Evolutionary conservation across 2,329 filamentous ascomycete genomes (phyloP).

Genomic region (Xylaria sp.): DNA sequence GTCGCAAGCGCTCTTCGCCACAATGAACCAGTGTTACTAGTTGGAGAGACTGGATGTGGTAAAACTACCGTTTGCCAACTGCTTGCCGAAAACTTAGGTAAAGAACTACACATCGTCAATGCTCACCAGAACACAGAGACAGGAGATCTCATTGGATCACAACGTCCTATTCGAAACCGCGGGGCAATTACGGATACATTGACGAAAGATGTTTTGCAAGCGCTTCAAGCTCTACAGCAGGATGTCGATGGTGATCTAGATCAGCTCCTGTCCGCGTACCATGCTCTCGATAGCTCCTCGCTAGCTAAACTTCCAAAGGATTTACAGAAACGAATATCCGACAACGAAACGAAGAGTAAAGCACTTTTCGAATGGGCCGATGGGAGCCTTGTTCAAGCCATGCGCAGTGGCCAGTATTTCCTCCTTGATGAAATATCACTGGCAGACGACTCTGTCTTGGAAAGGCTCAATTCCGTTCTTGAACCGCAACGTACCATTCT

Average conservation of each 20-base stretch:
- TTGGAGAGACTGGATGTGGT: slow-evolving; percentile 96
- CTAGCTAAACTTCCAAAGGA: slow-evolving; percentile 60
- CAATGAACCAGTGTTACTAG: slow-evolving; percentile 91
- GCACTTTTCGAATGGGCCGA: slow-evolving; percentile 97
- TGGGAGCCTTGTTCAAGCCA: slow-evolving; percentile 90
- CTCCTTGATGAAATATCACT: slow-evolving; percentile 97
- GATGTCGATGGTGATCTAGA: slow-evolving; percentile 60
- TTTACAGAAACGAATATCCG: slow-evolving; percentile 59
- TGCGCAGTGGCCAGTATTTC: slow-evolving; percentile 91
- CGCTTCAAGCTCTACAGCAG: slow-evolving; percentile 57
- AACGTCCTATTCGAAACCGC: slow-evolving; percentile 89
- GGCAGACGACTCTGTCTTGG: slow-evolving; percentile 95
- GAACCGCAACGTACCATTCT: slow-evolving; percentile 88
- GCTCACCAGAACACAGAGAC: slow-evolving; percentile 99
- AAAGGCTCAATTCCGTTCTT: slow-evolving; percentile 94
- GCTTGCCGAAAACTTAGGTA: slow-evolving; percentile 81
- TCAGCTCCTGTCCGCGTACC: slow-evolving; percentile 69
- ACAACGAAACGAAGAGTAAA: slow-evolving; percentile 72
- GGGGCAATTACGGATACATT: slow-evolving; percentile 76
- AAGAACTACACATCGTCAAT: slow-evolving; percentile 88
- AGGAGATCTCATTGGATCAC: slow-evolving; percentile 94
- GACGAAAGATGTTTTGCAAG: slow-evolving; percentile 66
- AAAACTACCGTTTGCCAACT: slow-evolving; percentile 98
- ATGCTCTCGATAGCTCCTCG: slow-evolving; percentile 59
- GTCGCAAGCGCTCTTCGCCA: slow-evolving; percentile 88